Evolutionary conservation across 2,329 filamentous ascomycete genomes (phyloP).

Genomic region (Penicillium sp.): DNA sequence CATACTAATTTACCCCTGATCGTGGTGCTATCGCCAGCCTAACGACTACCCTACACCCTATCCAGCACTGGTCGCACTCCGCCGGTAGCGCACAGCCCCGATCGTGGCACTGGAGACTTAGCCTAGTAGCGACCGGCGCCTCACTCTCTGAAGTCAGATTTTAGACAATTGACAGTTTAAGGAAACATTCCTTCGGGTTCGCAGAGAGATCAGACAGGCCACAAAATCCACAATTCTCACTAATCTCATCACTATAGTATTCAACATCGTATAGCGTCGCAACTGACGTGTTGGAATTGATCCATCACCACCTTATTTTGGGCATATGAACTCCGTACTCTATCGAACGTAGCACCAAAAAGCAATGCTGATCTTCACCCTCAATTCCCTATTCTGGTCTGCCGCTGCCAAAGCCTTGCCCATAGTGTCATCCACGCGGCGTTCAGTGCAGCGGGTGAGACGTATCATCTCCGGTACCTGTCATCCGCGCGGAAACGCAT

Average conservation of each 20-base stretch:
- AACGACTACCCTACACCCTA: conserved; percentile 2
- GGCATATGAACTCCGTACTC: background rate
- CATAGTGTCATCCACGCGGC: conserved; percentile 1
- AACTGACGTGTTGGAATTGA: background rate
- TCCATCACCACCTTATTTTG: background rate
- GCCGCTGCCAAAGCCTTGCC: background rate
- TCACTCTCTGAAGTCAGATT: background rate
- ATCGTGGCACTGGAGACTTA: background rate
- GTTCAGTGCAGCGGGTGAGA: background rate
- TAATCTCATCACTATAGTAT: conserved; percentile 3
- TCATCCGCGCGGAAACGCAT: conserved; percentile 13
- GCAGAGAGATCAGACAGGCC: conserved; percentile 11
- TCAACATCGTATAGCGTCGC: background rate
- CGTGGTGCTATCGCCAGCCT: conserved; percentile 3
- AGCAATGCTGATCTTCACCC: background rate
- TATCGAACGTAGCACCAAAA: background rate
- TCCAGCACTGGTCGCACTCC: background rate
- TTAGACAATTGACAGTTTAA: background rate
- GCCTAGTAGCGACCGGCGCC: background rate
- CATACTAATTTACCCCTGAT: background rate
- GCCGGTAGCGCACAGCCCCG: conserved; percentile 7
- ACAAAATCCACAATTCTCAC: background rate
- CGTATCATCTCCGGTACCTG: conserved; percentile 8
- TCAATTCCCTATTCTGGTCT: background rate
- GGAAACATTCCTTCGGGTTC: background rate